Evolutionary conservation across 2,329 filamentous ascomycete genomes (phyloP).

Genomic region (Endoconidiophora polonica): DNA sequence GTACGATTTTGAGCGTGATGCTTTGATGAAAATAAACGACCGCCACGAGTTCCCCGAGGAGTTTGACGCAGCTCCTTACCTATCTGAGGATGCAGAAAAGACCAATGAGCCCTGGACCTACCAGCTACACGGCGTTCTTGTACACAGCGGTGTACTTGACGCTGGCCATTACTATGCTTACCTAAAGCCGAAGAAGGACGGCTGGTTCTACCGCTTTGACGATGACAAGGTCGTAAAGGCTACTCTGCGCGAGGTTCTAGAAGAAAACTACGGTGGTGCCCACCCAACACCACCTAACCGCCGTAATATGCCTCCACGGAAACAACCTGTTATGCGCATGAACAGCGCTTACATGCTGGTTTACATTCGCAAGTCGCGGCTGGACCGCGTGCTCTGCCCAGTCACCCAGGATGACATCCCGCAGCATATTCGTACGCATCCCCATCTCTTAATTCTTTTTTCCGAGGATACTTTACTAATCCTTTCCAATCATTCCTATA

Average conservation of each 20-base stretch:
- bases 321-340: slow-evolving; percentile 44
- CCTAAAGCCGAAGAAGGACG: slow-evolving; percentile 81
- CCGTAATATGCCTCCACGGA: slow-evolving; percentile 30
- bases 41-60: slow-evolving; percentile 76
- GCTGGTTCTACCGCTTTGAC: slow-evolving; percentile 92
- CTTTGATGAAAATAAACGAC: slow-evolving; percentile 98
- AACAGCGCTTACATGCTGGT: slow-evolving; percentile 98
- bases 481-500: slow-evolving; percentile 19
- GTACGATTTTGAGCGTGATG: slow-evolving; percentile 88
- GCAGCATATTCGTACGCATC: slow-evolving; percentile 12
- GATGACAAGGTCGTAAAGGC: slow-evolving; percentile 95
- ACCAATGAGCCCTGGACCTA: slow-evolving; percentile 74
- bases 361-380: slow-evolving; percentile 72
- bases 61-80: slow-evolving; percentile 72
- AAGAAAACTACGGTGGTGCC: slow-evolving; percentile 93
- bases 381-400: slow-evolving; percentile 67
- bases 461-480: background rate
- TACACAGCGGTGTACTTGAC: slow-evolving; percentile 92
- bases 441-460: background rate
- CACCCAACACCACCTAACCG: slow-evolving; percentile 38
- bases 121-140: slow-evolving; percentile 83
- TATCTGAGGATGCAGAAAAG: slow-evolving; percentile 70
- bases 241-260: slow-evolving; percentile 75
- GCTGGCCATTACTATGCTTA: slow-evolving; percentile 98
- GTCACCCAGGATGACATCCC: slow-evolving; percentile 69